These are phyloP conservation scores for Backusella westeae DNA, from an alignment of 192 early-diverging fungal species.

Conservation along the genomic window DNA sequence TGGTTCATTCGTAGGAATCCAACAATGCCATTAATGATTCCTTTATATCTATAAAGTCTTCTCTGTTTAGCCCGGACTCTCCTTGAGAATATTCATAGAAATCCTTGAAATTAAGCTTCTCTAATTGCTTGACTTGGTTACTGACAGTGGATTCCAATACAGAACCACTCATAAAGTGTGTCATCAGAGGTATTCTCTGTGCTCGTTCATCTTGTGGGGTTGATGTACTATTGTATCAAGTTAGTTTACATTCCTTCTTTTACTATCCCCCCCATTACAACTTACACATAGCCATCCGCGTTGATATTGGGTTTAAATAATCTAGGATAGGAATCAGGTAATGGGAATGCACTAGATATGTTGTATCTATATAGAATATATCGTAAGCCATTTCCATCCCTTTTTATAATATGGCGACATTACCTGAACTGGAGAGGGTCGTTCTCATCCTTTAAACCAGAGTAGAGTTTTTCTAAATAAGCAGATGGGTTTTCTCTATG, in stretches of 20 bases:
- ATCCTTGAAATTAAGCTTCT: constrained; percentile 14
- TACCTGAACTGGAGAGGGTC: constrained; percentile 23
- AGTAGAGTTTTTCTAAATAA: constrained; percentile 1
- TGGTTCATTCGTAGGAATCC: constrained; percentile 17
- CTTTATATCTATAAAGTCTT: constrained; percentile 27
- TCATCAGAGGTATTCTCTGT: constrained; percentile 23
- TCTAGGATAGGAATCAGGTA: constrained; percentile 26
- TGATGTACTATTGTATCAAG: neutral
- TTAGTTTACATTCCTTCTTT: neutral
- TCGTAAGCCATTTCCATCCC: neutral
- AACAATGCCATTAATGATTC: constrained; percentile 23
- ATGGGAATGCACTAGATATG: constrained; percentile 22
- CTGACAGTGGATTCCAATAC: neutral
- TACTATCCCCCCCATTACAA: neutral
- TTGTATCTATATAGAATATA: neutral
- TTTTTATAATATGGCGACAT: neutral
- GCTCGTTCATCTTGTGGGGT: neutral
- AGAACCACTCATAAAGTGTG: constrained; percentile 12
- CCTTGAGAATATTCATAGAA: constrained; percentile 22
- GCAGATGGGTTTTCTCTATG: neutral
- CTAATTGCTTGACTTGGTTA: neutral
- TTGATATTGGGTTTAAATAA: constrained; percentile 12
- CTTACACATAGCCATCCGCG: constrained; percentile 22
- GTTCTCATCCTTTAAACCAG: constrained; percentile 12
- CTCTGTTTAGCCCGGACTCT: constrained; percentile 4